phyloP scores from a whole-genome alignment of 805 yeast genomes.

The Hanseniaspora clermontiae region DNA sequence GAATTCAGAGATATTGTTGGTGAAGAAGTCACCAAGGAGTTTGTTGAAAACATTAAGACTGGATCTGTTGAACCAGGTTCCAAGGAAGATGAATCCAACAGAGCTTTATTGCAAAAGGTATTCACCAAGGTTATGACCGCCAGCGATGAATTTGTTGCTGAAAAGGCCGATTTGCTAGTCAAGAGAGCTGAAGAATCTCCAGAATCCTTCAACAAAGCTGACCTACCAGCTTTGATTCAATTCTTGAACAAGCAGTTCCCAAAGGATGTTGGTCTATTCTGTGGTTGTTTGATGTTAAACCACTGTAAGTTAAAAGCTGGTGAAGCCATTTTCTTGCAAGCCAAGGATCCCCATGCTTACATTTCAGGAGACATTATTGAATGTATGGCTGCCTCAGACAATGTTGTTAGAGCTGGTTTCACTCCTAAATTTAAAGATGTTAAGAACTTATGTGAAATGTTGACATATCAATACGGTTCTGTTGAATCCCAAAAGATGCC shows the following conservation, averaged over 20 bases:
- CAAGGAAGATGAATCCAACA: slow-evolving; percentile 44
- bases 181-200: slow-evolving; percentile 50
- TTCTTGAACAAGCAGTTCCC: slow-evolving; percentile 83
- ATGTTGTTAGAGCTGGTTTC: slow-evolving; percentile 96
- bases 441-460: slow-evolving; percentile 71
- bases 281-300: slow-evolving; percentile 87
- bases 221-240: slow-evolving; percentile 58
- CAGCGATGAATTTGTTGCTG: slow-evolving; percentile 42
- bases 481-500: slow-evolving; percentile 90
- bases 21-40: slow-evolving; percentile 40
- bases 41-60: slow-evolving; percentile 36
- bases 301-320: slow-evolving; percentile 75
- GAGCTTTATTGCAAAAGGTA: slow-evolving; percentile 54
- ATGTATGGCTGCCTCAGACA: slow-evolving; percentile 99
- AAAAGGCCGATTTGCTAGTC: slow-evolving; percentile 53
- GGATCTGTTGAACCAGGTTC: slow-evolving; percentile 35
- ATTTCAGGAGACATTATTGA: slow-evolving; percentile 95
- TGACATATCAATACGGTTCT: slow-evolving; percentile 77
- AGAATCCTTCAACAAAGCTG: slow-evolving; percentile 37
- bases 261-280: slow-evolving; percentile 83
- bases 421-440: slow-evolving; percentile 99
- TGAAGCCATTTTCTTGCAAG: slow-evolving; percentile 92
- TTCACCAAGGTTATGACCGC: slow-evolving; percentile 80
- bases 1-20: slow-evolving; percentile 68
- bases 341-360: slow-evolving; percentile 97